A percentile compares a stretch with the other conserved stretches of the same genome.
Conservation (phyloP, 1,284 basidiomycete species). For the Fomes fomentarius region DNA sequence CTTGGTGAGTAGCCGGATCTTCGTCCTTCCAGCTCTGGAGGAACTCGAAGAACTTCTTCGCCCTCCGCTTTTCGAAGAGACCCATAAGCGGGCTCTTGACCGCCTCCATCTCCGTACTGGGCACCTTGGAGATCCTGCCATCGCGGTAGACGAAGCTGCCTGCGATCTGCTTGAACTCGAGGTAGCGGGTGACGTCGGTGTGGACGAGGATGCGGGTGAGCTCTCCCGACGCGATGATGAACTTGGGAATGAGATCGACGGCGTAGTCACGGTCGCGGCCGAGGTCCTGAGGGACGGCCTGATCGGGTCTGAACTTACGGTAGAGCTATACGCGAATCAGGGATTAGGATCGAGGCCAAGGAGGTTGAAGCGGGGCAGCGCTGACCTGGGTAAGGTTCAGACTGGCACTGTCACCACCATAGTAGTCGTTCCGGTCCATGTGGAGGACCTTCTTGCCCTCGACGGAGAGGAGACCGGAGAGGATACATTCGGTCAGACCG, state of each 20-base stretch:
- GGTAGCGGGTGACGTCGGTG: slow-evolving; percentile 98
- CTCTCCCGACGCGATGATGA: slow-evolving; percentile 98
- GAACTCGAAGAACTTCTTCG: slow-evolving; percentile 99
- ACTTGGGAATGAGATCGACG: slow-evolving; percentile 94
- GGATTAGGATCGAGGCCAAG: slow-evolving; percentile 10
- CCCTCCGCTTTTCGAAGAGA: slow-evolving; percentile 96
- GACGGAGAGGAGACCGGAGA: slow-evolving; percentile 95
- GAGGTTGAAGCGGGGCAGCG: slow-evolving; percentile 7
- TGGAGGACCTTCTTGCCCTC: slow-evolving; percentile 99
- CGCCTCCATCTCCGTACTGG: slow-evolving; percentile 97
- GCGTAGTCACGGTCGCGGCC: slow-evolving; percentile 96
- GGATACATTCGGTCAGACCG: slow-evolving; percentile 97
- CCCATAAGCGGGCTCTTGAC: slow-evolving; percentile 96
- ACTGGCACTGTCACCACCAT: slow-evolving; percentile 97
- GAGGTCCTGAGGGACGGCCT: slow-evolving; percentile 74
- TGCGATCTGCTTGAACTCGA: slow-evolving; percentile 99
- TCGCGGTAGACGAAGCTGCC: slow-evolving; percentile 98
- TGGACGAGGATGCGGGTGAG: slow-evolving; percentile 98
- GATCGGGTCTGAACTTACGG: slow-evolving; percentile 89
- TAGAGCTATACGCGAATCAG: slow-evolving; percentile 71
- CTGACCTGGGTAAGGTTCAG: slow-evolving; percentile 95
- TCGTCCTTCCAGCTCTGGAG: slow-evolving; percentile 95
- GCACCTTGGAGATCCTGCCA: slow-evolving; percentile 97
- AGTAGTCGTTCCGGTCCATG: slow-evolving; percentile 99
- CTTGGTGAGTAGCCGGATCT: slow-evolving; percentile 94